Percentiles rank a stretch among this genome's conserved stretches.
Evolutionary conservation across 2,329 filamentous ascomycete genomes (phyloP).

Genomic region (Aaosphaeria arxii): DNA sequence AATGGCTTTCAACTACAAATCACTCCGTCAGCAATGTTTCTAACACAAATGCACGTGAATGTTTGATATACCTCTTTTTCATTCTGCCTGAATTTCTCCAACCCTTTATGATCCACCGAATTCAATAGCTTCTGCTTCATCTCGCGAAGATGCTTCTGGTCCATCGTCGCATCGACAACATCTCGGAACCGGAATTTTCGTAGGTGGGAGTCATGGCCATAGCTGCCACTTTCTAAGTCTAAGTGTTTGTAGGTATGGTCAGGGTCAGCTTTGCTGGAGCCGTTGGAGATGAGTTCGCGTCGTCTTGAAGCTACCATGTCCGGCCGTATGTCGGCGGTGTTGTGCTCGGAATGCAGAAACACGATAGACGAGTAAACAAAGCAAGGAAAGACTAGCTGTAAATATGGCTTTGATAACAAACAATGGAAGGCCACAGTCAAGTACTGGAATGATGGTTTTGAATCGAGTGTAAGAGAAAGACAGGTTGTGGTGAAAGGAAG

Average conservation of each 20-base stretch:
- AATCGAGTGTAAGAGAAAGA: no score
- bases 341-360: no score
- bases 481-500: no score
- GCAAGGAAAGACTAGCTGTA: no score
- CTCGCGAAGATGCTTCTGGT: slow-evolving; percentile 43
- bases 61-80: slow-evolving; percentile 42
- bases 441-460: no score
- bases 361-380: no score
- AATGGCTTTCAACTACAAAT: slow-evolving; percentile 47
- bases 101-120: slow-evolving; percentile 44
- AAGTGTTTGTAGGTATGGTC: slow-evolving; percentile 12
- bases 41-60: background rate
- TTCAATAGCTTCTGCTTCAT: slow-evolving; percentile 50
- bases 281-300: slow-evolving; percentile 12
- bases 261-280: background rate
- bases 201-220: slow-evolving; percentile 10
- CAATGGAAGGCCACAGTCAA: no score
- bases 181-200: slow-evolving; percentile 43
- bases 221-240: slow-evolving; percentile 30
- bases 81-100: slow-evolving; percentile 51
- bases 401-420: no score
- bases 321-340: background rate
- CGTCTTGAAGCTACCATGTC: slow-evolving; percentile 21
- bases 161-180: slow-evolving; percentile 45
- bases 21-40: background rate